phyloP scores from a whole-genome alignment of 805 yeast species.

The Wickerhamiella vanderwaltii region DNA sequence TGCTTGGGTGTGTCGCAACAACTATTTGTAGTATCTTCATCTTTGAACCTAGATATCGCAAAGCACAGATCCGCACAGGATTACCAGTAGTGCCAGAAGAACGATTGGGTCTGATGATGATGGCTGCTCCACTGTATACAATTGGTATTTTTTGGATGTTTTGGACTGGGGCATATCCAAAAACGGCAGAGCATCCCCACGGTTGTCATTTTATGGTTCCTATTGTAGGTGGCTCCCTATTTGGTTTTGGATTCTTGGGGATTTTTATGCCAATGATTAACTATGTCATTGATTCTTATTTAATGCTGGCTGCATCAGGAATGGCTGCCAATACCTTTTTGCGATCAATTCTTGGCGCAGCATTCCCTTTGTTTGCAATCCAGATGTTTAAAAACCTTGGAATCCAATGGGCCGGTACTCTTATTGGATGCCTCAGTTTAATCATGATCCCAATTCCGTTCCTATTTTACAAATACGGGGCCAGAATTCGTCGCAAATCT shows the following conservation, averaged over 20 bases:
- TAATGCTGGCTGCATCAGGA: conserved; percentile 66
- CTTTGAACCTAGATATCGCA: conserved; percentile 42
- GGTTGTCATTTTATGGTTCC: conserved; percentile 75
- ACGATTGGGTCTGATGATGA: conserved; percentile 63
- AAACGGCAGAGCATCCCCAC: conserved; percentile 48
- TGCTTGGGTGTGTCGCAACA: conserved; percentile 55
- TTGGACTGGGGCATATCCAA: conserved; percentile 73
- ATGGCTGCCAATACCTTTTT: conserved; percentile 60
- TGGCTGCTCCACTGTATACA: conserved; percentile 58
- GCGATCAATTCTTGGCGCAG: conserved; percentile 56
- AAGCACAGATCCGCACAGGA: conserved; percentile 38
- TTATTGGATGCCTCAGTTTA: conserved; percentile 50
- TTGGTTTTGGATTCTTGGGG: conserved; percentile 56
- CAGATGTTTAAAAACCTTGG: conserved; percentile 61
- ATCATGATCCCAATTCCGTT: conserved; percentile 56
- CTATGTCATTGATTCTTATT: conserved; percentile 60
- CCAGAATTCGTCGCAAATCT: conserved; percentile 41
- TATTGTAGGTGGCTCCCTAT: conserved; percentile 47
- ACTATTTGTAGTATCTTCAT: conserved; percentile 39
- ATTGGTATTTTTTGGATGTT: conserved; percentile 76
- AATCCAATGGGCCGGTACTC: conserved; percentile 66
- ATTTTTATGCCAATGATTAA: conserved; percentile 58
- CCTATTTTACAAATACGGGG: conserved; percentile 48
- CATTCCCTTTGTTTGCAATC: conserved; percentile 58
- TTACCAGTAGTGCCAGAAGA: conserved; percentile 60